Conservation (phyloP, 2,329 filamentous ascomycete species). For the Trichoderma aggressivum region DNA sequence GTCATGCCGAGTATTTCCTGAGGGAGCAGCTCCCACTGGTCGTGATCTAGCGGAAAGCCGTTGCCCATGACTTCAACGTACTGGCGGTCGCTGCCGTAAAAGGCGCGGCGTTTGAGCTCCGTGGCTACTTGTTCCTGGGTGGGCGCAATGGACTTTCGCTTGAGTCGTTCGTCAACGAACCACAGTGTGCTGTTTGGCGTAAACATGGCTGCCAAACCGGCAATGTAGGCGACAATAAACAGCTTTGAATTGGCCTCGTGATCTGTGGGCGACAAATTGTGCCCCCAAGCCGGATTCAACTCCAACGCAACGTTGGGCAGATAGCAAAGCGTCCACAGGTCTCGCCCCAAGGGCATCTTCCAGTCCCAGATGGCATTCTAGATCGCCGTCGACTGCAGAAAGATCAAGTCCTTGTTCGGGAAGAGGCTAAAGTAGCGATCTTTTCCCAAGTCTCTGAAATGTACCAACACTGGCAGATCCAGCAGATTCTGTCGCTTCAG, state of each 20-base stretch:
- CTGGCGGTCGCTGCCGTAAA: background rate
- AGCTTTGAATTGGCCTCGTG: background rate
- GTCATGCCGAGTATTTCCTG: background rate
- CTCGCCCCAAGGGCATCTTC: background rate
- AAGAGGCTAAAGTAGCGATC: background rate
- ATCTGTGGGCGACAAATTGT: background rate
- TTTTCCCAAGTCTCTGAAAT: background rate
- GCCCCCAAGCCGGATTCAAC: background rate
- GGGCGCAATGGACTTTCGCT: background rate
- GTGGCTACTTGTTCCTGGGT: background rate
- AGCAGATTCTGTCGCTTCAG: background rate
- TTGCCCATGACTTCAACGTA: background rate
- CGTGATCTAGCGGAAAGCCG: background rate
- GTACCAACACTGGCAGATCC: background rate
- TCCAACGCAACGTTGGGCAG: background rate
- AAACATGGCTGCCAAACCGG: background rate
- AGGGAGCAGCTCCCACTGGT: background rate
- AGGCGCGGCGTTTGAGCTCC: background rate
- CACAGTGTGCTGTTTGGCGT: background rate
- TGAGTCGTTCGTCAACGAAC: background rate
- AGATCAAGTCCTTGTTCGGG: background rate
- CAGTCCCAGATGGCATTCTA: background rate
- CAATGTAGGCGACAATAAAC: background rate
- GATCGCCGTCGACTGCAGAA: background rate
- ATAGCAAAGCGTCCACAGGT: background rate